phyloP scores from a whole-genome alignment of 306 rosid species.

The peach (Prunus persica) region DNA sequence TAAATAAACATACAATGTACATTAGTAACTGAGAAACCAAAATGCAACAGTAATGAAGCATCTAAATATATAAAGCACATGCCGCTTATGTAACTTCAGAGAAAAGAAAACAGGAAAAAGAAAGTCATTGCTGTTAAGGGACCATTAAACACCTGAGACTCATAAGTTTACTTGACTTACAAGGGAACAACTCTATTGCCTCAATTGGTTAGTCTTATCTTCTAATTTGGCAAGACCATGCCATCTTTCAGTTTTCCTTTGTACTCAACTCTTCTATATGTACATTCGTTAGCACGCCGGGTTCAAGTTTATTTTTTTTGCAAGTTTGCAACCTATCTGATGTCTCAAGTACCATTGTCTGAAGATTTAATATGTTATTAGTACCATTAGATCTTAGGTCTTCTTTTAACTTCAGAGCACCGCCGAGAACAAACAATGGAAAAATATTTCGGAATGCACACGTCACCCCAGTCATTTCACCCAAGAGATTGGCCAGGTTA shows the following conservation, averaged over 20 bases:
- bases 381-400: background rate
- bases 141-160: background rate
- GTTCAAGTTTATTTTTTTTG: background rate
- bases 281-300: background rate
- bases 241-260: background rate
- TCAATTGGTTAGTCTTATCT: background rate
- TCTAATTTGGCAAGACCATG: background rate
- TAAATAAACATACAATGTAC: slow-evolving; percentile 31
- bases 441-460: background rate
- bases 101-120: background rate
- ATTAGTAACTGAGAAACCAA: slow-evolving; percentile 25
- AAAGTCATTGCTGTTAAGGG: background rate
- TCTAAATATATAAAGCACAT: background rate
- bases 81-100: background rate
- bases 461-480: background rate
- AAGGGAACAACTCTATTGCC: background rate
- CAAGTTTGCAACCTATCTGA: background rate
- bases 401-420: background rate
- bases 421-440: background rate
- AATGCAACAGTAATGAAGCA: background rate
- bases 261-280: background rate
- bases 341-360: background rate
- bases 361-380: background rate
- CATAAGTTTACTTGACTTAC: background rate
- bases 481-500: background rate